Evolutionary conservation across 2,329 filamentous ascomycete species (phyloP), one percentile per base, ranked within the genome.

Genomic region (Aspergillus glaucus): DNA sequence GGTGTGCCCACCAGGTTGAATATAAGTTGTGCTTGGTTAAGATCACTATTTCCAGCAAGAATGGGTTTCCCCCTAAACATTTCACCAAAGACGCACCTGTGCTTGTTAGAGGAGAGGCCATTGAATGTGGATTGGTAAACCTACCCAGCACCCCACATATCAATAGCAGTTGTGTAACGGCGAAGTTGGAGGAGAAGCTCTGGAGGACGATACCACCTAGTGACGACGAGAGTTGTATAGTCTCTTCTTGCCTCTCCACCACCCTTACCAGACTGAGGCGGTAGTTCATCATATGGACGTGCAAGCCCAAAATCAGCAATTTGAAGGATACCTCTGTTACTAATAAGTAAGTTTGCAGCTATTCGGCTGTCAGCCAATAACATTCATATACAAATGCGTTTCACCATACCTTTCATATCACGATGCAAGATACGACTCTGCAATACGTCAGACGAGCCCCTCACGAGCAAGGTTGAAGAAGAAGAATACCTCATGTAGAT

Each of bases 241-340:
- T 97, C 91, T 62, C 91, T 80, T 49, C 81, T 82, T 0, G 91
- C 91, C 48, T 92, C 86, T 40, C 93, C 92, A 53, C 88, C 88
- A 34, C 90, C 87, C 51, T 79, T 79, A 1, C 90, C 90, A 21
- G 87, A 75, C 49, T 82, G 80, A 2, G 93, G 93, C 4, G 85
- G 82, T 0, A 80, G 79, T 40, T 94, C 93, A 54, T 96, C 90
- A 65, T 95, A 98, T 61, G 95, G 88, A 61, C 93, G 80, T 6
- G 93, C 93, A 30, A 98, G 79, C 59, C 93, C 93, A 61, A 98
- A 98, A 74, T 98, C 93, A 39, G 90, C 93, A 69, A 98, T 97
- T 68, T 97, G 92, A 9, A 98, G 79, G 48, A 95, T 85, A 19
- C 93, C 93, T 48, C 83, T 79, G 69, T 98, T 97, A 73, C 88